phyloP scores from a whole-genome alignment of 768 basidiomycete species.

The Lactarius pseudohatsudake region DNA sequence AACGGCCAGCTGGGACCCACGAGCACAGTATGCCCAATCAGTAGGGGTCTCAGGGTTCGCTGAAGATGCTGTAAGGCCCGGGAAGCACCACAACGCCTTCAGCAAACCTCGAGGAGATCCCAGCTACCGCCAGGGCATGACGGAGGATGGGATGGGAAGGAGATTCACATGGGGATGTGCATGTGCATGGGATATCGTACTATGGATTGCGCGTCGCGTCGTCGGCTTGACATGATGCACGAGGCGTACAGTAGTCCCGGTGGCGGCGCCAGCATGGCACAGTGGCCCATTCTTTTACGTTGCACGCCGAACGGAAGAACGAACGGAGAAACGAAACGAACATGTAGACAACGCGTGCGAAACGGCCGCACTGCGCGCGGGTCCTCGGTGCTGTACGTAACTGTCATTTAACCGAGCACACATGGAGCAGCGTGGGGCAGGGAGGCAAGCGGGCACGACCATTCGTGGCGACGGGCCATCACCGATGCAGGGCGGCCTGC shows the following conservation, averaged over 20 bases:
- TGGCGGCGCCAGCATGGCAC: background rate
- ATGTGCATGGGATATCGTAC: background rate
- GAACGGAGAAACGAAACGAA: background rate
- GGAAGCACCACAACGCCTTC: background rate
- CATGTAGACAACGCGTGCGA: too few relatives aligned
- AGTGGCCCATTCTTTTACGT: background rate
- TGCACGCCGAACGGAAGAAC: background rate
- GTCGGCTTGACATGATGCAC: background rate
- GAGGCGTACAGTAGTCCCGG: background rate
- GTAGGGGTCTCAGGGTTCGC: too few relatives aligned
- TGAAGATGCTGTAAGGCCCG: too few relatives aligned
- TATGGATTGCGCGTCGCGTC: background rate
- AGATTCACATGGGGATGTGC: background rate
- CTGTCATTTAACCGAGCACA: background rate
- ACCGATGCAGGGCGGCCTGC: background rate
- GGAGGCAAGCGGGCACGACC: background rate
- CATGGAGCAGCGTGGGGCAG: slow-evolving; percentile 1
- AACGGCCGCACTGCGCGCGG: background rate
- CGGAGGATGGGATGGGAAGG: background rate
- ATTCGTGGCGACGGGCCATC: background rate
- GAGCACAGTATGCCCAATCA: too few relatives aligned
- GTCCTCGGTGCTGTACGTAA: background rate
- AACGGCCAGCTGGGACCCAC: too few relatives aligned
- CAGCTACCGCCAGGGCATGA: background rate
- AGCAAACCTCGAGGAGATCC: background rate